phyloP scores from a whole-genome alignment of 176 grass and related monocot genomes.

The Aegilops longissima region DNA sequence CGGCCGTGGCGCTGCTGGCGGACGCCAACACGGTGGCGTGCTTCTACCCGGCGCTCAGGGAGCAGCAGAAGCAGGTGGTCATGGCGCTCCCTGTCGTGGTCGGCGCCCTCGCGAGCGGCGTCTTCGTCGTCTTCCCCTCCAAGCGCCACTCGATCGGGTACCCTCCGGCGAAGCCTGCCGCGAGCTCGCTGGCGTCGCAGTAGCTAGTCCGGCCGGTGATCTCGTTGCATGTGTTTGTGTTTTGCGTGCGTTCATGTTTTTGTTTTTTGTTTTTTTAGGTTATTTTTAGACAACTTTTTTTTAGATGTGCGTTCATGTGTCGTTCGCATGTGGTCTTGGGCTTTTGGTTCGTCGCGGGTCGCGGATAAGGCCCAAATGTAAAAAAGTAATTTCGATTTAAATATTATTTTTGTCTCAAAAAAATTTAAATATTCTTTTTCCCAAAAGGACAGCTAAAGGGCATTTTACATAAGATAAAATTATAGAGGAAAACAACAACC shows the following conservation, averaged over 20 bases:
- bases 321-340: neutral
- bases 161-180: conserved; percentile 30
- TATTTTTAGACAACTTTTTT: no score
- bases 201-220: conserved; percentile 6
- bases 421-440: no score
- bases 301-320: no score
- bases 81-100: conserved; percentile 60
- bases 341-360: neutral
- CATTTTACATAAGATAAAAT: no score
- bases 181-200: conserved; percentile 27
- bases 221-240: neutral
- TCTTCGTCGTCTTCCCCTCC: conserved; percentile 60
- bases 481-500: no score
- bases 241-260: neutral
- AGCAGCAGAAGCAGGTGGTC: conserved; percentile 51
- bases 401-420: no score
- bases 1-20: conserved; percentile 48
- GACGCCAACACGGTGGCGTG: conserved; percentile 66
- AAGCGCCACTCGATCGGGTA: conserved; percentile 67
- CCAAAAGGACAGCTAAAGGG: no score
- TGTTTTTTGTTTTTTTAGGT: no score
- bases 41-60: conserved; percentile 52
- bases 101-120: conserved; percentile 48
- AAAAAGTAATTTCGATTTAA: neutral
- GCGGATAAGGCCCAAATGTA: neutral